Conservation (phyloP, 2,329 filamentous ascomycete species). For the Exophiala sp. region DNA sequence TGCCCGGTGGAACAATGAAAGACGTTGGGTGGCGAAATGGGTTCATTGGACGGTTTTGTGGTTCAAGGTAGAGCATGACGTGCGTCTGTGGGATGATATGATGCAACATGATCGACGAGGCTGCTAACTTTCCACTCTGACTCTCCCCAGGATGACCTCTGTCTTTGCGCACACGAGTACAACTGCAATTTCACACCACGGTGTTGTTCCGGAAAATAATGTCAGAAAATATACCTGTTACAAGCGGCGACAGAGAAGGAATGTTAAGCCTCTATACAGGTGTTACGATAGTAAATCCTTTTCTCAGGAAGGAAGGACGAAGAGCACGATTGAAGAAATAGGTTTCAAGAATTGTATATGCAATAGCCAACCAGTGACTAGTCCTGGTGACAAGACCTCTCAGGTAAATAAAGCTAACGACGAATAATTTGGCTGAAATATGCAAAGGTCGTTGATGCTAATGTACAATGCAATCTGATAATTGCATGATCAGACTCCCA, state of each 20-base stretch:
- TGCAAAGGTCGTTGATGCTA: background rate
- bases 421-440: background rate
- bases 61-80: background rate
- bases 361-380: background rate
- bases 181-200: too few relatives aligned
- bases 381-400: background rate
- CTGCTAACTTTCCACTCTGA: background rate
- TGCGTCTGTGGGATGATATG: background rate
- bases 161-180: background rate
- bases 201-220: too few relatives aligned
- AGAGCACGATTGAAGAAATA: too few relatives aligned
- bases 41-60: too few relatives aligned
- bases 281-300: too few relatives aligned
- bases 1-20: too few relatives aligned
- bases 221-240: too few relatives aligned
- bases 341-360: too few relatives aligned
- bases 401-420: background rate
- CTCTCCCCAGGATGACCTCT: background rate
- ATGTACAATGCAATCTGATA: background rate
- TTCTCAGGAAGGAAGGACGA: too few relatives aligned
- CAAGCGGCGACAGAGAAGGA: too few relatives aligned
- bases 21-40: too few relatives aligned
- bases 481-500: background rate
- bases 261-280: too few relatives aligned
- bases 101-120: conserved; percentile 2